A percentile compares a stretch with the other conserved stretches of the same genome.
Evolutionary conservation across 148 eudicot species (phyloP).

Genomic region (Rhododendron henanense): DNA sequence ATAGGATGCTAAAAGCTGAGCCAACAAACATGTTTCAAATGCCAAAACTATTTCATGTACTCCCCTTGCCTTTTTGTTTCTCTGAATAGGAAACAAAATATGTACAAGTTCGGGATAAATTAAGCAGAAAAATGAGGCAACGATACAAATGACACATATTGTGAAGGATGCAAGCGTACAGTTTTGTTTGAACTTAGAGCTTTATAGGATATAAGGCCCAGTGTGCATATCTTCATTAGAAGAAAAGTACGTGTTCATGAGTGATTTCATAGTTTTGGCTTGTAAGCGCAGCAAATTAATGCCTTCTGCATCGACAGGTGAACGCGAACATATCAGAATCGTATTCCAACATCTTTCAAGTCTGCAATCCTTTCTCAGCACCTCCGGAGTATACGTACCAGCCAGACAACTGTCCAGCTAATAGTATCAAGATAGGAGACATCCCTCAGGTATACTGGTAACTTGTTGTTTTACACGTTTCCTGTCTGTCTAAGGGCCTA

Average conservation of each 20-base stretch:
- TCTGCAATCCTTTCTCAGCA: conserved; percentile 86
- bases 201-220: background rate
- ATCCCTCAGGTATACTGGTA: conserved; percentile 45
- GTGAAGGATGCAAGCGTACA: background rate
- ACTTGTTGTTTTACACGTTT: background rate
- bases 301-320: conserved; percentile 34
- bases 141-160: background rate
- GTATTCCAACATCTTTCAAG: conserved; percentile 35
- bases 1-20: background rate
- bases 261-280: background rate
- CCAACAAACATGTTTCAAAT: background rate
- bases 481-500: background rate
- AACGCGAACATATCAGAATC: conserved; percentile 45
- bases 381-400: conserved; percentile 55
- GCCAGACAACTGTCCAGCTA: conserved; percentile 52
- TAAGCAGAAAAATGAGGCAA: background rate
- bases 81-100: background rate
- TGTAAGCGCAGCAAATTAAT: background rate
- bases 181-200: background rate
- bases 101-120: background rate
- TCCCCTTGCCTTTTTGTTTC: background rate
- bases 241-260: background rate
- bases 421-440: conserved; percentile 53
- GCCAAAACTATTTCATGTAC: background rate
- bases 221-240: background rate